Evolutionary conservation across 805 yeast species (phyloP).

Genomic region (Wickerhamiella spandovensis): DNA sequence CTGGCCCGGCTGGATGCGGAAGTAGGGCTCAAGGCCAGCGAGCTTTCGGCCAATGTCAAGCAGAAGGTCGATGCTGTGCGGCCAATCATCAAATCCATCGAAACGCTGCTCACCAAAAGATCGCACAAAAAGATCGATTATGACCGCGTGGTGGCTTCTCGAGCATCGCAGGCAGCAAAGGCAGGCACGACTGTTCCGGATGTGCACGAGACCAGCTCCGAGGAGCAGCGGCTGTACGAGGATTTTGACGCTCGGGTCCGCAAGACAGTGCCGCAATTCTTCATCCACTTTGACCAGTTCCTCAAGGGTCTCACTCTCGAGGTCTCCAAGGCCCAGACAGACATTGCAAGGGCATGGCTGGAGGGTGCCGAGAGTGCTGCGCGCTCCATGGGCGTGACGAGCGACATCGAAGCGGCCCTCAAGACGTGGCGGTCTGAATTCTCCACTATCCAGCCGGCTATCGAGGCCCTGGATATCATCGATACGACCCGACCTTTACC

Average conservation of each 20-base stretch:
- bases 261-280: neutral
- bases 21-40: conserved; percentile 16
- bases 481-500: neutral
- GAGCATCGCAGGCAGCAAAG: neutral
- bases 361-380: neutral
- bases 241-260: neutral
- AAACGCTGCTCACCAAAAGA: conserved; percentile 24
- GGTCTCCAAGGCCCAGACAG: neutral
- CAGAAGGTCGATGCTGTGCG: conserved; percentile 15
- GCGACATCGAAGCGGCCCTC: neutral
- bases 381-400: neutral
- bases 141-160: conserved; percentile 17
- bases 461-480: conserved; percentile 12
- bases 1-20: conserved; percentile 15
- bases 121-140: conserved; percentile 28
- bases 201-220: neutral
- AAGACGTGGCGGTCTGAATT: conserved; percentile 10
- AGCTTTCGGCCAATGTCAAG: conserved; percentile 18
- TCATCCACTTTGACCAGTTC: neutral
- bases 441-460: conserved; percentile 15
- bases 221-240: neutral
- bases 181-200: neutral
- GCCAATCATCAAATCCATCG: conserved; percentile 16
- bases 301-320: neutral
- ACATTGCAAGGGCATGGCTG: neutral